Base-by-base conservation (phyloP, 148 eudicot genomes). In the Cornus florida region DNA sequence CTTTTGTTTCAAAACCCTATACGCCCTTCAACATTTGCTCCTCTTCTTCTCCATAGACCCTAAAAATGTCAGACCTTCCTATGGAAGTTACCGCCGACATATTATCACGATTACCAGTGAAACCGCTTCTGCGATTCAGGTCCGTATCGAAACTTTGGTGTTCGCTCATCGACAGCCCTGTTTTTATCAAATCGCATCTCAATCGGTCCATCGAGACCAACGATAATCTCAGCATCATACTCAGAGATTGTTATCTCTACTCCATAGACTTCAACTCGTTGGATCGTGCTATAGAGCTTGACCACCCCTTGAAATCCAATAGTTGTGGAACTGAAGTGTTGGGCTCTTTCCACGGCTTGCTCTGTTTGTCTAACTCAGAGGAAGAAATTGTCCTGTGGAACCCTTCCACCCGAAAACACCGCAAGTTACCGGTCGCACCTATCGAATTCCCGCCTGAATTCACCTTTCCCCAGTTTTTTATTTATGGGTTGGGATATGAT, bases 401-500 rank as follows among this genome's bases (percentile, higher is more conserved):
- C 56, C 87, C 86, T 0, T 78, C 83, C 16, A 84, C 85, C 0
- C 67, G 80, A 23, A 79, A 57, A 14, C 62, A 64, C 28, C 57
- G 73, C 13, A 73, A 64, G 31, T 11, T 84, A 62, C 88, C 85
- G 6, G 53, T 56, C 33, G 17, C 77, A 17, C 33, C 56, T 0
- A 56, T 84, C 7, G 86, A 83, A 46, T 71, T 70, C 74, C 64
- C 32, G 32, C 74, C 71, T 0, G 68, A 7, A 13, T 46, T 24
- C 0, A 17, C 17, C 4, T 43, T n/a, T 8, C 64, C 39, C 10
- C 82, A 68, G 38, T 50, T 28, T 1, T 10, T 77, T 22, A 71
- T 79, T 20, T 84, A 84, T 23, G 91, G 91, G 7, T 84, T 86
- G 69, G 91, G 91, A 20, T 86, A 86, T 80, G 90, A 88, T 79